Evolutionary conservation across 306 rosid species (phyloP), one percentile per base, ranked within the genome.

Genomic region (Potentilla sterilis): DNA sequence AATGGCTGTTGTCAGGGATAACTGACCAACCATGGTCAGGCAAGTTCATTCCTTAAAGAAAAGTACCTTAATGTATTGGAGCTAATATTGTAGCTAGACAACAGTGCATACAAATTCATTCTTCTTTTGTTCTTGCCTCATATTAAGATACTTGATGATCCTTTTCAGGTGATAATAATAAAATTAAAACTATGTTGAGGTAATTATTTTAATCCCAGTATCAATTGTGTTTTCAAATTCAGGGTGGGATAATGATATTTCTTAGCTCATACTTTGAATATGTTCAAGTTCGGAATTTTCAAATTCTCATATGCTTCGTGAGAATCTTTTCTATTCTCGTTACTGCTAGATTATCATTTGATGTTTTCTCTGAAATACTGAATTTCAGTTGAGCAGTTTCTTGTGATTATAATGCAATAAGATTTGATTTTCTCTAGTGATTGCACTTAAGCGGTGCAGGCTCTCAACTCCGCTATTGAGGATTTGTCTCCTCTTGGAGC

Each of bases 181-280:
- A 28, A 28, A 28, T 0, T 86, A 90, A 76, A 91, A 88, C 73
- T 88, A 93, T 42, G 85, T 83, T 66, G 87, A 92, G 97, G 98
- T 94, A 44, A 74, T 49, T 40, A 9, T 74, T 37, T 63, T 40
- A 43, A 7, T 12, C 40, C 66, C 67, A 70, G 70, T 67, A 67
- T 64, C 63, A 35, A 62, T 62, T 62, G 7, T 13, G 66, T 24
- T 62, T 35, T 62, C n/a, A 24, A 73, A 22, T 84, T 78, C 87
- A 94, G 97, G 97, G 97, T 32, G 97, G 98, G 64, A 80, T 77
- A 43, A 92, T 94, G 97, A 69, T 94, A 77, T 94, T 92, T 80
- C 85, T 86, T 71, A 94, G 89, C 83, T 90, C 93, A 28, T 94
- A 90, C 90, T 86, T 90, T 24, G 95, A 92, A 79, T 92, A 87